A percentile compares a stretch with the other conserved stretches of the same genome.
Evolutionary conservation across 331 rosid species (phyloP).

Genomic region (Erythrophleum ivorense): DNA sequence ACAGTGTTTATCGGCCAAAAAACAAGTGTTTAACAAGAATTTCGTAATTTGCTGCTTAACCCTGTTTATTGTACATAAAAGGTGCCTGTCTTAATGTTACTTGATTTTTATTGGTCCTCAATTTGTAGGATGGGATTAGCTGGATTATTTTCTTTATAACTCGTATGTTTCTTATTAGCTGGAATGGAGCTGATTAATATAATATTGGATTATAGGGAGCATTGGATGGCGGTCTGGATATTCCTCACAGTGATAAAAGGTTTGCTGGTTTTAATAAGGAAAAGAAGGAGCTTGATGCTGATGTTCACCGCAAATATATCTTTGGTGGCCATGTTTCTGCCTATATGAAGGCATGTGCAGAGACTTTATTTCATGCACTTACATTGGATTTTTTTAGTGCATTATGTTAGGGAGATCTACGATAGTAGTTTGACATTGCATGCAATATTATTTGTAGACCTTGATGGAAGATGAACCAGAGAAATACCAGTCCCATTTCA

Average conservation of each 20-base stretch:
- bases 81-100: too few relatives aligned
- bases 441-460: conserved; percentile 40
- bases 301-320: conserved; percentile 78
- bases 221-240: conserved; percentile 83
- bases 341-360: conserved; percentile 62
- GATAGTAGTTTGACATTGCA: not conserved
- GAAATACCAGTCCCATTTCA: conserved; percentile 72
- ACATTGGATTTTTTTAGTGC: not conserved
- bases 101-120: too few relatives aligned
- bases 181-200: not conserved
- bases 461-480: conserved; percentile 83
- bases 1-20: too few relatives aligned
- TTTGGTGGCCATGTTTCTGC: conserved; percentile 73
- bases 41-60: too few relatives aligned
- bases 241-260: conserved; percentile 91
- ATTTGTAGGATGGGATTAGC: not conserved
- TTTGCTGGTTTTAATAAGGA: conserved; percentile 83
- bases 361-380: not conserved
- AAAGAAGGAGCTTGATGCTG: conserved; percentile 69
- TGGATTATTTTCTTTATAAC: not conserved
- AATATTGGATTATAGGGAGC: conserved; percentile 62
- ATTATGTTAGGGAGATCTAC: not conserved
- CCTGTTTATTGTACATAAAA: too few relatives aligned
- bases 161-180: not conserved
- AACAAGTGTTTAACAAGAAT: too few relatives aligned